Evolutionary conservation across 345 rosid species (phyloP).

Genomic region (Salix udensis): DNA sequence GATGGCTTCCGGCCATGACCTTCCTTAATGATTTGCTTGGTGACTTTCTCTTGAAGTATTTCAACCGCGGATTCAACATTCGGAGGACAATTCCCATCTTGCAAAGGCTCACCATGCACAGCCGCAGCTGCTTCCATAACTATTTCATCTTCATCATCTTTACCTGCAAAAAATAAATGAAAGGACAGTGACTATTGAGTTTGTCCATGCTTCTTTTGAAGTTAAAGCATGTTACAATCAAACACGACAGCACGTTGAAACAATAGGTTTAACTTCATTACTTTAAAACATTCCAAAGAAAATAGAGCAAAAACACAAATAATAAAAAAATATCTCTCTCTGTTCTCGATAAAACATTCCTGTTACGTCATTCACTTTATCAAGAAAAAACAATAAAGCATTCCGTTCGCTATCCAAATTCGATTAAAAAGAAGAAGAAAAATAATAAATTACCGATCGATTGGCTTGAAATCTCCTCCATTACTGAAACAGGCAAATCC

Average conservation of each 20-base stretch:
- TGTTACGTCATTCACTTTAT: background rate
- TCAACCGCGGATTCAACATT: slow-evolving; percentile 64
- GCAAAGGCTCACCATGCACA: slow-evolving; percentile 58
- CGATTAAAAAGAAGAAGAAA: background rate
- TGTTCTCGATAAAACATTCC: background rate
- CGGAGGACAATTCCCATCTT: slow-evolving; percentile 58
- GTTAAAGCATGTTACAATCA: background rate
- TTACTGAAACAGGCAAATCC: slow-evolving; percentile 12
- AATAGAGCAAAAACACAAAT: background rate
- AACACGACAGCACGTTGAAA: background rate
- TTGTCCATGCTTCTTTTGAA: background rate
- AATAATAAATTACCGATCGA: slow-evolving; percentile 28
- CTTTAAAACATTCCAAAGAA: background rate
- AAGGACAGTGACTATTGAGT: background rate
- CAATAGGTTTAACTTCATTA: background rate
- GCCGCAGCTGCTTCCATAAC: slow-evolving; percentile 51
- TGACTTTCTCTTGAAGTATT: slow-evolving; percentile 74
- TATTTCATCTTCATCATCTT: slow-evolving; percentile 54
- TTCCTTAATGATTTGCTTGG: slow-evolving; percentile 81
- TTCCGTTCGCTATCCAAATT: background rate
- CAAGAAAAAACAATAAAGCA: background rate
- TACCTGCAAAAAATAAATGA: slow-evolving; percentile 11
- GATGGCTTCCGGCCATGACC: slow-evolving; percentile 89
- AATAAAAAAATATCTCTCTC: too few species aligned
- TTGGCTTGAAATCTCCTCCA: slow-evolving; percentile 54